Evolutionary conservation across 352 stramenopile genomes (phyloP).

Genomic region (Pythium chondricola): DNA sequence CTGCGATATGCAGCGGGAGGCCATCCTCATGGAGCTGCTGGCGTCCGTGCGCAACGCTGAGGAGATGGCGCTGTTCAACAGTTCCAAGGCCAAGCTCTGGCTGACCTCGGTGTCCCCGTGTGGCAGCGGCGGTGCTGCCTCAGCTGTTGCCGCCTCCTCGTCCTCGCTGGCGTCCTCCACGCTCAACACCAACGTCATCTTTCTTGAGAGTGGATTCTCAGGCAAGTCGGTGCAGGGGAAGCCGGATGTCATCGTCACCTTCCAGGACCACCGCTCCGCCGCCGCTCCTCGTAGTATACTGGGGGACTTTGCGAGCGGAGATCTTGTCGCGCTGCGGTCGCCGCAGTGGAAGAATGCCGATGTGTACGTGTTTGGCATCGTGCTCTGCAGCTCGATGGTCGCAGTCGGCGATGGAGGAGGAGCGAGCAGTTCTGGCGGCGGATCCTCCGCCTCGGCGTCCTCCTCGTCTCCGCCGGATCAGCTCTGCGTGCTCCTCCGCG

Average conservation of each 20-base stretch:
- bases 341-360: constrained; percentile 55
- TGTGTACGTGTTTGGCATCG: constrained; percentile 52
- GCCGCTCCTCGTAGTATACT: constrained; percentile 12
- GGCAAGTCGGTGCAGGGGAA: constrained; percentile 25
- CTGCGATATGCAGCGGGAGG: constrained; percentile 44
- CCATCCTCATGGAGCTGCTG: constrained; percentile 65
- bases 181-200: constrained; percentile 50
- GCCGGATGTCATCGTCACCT: constrained; percentile 62
- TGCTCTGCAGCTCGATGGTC: constrained; percentile 65
- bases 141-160: constrained; percentile 7
- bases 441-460: constrained; percentile 5
- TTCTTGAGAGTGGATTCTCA: constrained; percentile 66
- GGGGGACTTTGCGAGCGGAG: constrained; percentile 47
- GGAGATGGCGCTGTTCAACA: constrained; percentile 30
- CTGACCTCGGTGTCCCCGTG: constrained; percentile 66
- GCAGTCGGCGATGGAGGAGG: constrained; percentile 28
- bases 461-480: constrained; percentile 31
- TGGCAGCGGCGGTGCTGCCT: constrained; percentile 8
- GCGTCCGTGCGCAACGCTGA: constrained; percentile 46
- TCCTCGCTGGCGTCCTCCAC: background rate
- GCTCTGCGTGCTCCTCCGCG: constrained; percentile 57
- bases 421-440: too few species aligned
- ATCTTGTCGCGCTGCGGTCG: constrained; percentile 56
- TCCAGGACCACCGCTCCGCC: constrained; percentile 20
- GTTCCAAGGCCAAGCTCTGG: constrained; percentile 17